Evolutionary conservation across 1,284 basidiomycete genomes (phyloP).

Genomic region (Ustilago crameri): DNA sequence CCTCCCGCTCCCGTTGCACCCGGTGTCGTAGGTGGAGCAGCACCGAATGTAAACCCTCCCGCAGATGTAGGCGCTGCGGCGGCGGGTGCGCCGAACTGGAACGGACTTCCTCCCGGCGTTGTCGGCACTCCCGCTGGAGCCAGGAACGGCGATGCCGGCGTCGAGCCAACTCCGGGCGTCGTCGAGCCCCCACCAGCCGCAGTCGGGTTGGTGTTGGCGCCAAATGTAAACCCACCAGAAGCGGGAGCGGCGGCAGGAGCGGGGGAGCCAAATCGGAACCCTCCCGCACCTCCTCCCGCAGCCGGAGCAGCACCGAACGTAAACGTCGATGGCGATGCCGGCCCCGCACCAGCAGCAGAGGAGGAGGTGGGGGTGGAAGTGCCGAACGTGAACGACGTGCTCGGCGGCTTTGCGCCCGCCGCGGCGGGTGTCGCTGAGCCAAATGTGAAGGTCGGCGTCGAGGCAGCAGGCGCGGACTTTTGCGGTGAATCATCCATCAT

Average conservation of each 20-base stretch:
- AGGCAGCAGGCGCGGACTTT: background rate
- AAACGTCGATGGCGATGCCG: constrained; percentile 14
- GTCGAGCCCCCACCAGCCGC: no score
- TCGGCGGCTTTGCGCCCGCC: constrained; percentile 1
- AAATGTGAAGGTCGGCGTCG: constrained; percentile 39
- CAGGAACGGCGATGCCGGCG: constrained; percentile 31
- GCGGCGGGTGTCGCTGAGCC: constrained; percentile 19
- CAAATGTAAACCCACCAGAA: constrained; percentile 23
- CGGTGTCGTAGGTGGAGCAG: background rate
- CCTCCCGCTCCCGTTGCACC: constrained; percentile 6
- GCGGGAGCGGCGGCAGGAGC: constrained; percentile 14
- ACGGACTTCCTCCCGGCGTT: constrained; percentile 9
- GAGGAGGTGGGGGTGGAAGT: background rate
- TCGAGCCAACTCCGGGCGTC: constrained; percentile 19
- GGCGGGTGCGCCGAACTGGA: constrained; percentile 17
- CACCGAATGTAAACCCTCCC: constrained; percentile 30
- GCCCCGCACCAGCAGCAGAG: background rate
- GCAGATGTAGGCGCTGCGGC: constrained; percentile 1
- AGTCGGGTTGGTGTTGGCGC: constrained; percentile 1
- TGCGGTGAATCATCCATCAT: constrained; percentile 54
- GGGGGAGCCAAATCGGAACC: constrained; percentile 37
- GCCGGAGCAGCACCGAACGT: constrained; percentile 18
- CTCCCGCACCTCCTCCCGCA: constrained; percentile 3
- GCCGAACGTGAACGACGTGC: constrained; percentile 26
- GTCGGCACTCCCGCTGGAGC: constrained; percentile 20